phyloP scores from a whole-genome alignment of 2,329 filamentous ascomycete genomes.

The Thermothelomyces thermophilus region DNA sequence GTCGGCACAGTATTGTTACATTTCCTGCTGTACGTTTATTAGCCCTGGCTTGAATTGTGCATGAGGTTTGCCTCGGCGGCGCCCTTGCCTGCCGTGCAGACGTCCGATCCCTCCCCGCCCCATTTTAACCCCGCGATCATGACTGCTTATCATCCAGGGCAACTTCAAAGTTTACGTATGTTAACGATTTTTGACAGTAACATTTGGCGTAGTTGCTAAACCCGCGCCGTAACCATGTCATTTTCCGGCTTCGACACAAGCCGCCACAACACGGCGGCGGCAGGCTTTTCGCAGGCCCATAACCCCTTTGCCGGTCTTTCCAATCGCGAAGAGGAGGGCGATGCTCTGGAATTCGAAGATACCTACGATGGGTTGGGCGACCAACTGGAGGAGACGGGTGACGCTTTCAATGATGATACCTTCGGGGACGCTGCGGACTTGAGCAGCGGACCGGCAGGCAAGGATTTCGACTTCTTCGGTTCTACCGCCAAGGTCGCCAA shows the following conservation, averaged over 20 bases:
- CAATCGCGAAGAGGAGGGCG: slow-evolving; percentile 54
- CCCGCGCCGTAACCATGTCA: slow-evolving; percentile 54
- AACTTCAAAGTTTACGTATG: no score
- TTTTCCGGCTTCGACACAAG: slow-evolving; percentile 84
- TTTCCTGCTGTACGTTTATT: slow-evolving; percentile 19
- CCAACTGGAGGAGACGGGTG: slow-evolving; percentile 82
- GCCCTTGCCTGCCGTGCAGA: not conserved
- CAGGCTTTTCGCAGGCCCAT: slow-evolving; percentile 74
- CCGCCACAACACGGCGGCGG: slow-evolving; percentile 60
- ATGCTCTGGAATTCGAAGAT: slow-evolving; percentile 77
- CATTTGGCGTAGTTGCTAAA: not conserved
- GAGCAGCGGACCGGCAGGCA: slow-evolving; percentile 56
- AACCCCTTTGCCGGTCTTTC: slow-evolving; percentile 86
- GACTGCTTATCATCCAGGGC: no score
- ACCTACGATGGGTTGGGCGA: slow-evolving; percentile 94
- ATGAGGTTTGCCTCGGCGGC: no score
- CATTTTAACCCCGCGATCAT: not conserved
- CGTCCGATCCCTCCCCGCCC: not conserved
- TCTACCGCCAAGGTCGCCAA: slow-evolving; percentile 80
- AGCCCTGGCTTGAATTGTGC: not conserved
- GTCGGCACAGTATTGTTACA: slow-evolving; percentile 15
- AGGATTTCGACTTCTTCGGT: slow-evolving; percentile 96
- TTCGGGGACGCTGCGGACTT: slow-evolving; percentile 54
- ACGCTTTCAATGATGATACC: slow-evolving; percentile 95
- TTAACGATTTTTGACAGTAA: slow-evolving; percentile 16